Evolutionary conservation across 2,329 filamentous ascomycete species (phyloP), one percentile per base, ranked within the genome.

Genomic region (Cryphonectria nitschkei): DNA sequence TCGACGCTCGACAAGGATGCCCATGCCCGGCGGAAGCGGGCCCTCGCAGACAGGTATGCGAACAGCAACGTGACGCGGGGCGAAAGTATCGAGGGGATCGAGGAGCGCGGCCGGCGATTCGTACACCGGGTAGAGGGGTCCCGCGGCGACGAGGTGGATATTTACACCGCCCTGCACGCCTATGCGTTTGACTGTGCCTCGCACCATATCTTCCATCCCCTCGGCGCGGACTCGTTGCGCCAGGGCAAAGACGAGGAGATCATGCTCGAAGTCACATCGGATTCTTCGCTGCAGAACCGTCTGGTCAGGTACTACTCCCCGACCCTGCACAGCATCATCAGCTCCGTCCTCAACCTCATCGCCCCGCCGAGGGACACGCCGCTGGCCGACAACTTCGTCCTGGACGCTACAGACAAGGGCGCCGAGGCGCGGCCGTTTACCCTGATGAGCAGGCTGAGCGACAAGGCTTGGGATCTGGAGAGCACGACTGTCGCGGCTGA

Each of bases 141-240:
- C 1, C 80, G 82, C 22, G 78, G 77, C 5, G 86, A 32, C 3
- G 37, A 82, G 65, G 78, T 90, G 4, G 89, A 92, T 79, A 80
- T 91, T 14, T 92, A 90, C 80, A 90, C 91, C 78, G 82, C 79
- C 32, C 81, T 92, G 1, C 90, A 93, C 73, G 86, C 90, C 37
- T 93, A 90, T 76, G 90, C 90, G 0, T 88, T 92, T 68, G 90
- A 93, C 76, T 91, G 90, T 75, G 86, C 89, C 39, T 90, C 89
- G 0, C 88, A 91, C 75, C 89, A 92, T 74, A 83, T 93, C n/a
- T 91, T 93, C 76, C 88, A 90, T 68, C 89, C 90, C 0, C 84
- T 88, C 70, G 90, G 90, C 1, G 87, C 88, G 1, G 83, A 89
- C 72, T 90, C 89, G 11, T 82, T 92, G 1, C 82, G 85, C 41